Base-by-base conservation (phyloP, 257 asterid species). In the Scutellaria minor region DNA sequence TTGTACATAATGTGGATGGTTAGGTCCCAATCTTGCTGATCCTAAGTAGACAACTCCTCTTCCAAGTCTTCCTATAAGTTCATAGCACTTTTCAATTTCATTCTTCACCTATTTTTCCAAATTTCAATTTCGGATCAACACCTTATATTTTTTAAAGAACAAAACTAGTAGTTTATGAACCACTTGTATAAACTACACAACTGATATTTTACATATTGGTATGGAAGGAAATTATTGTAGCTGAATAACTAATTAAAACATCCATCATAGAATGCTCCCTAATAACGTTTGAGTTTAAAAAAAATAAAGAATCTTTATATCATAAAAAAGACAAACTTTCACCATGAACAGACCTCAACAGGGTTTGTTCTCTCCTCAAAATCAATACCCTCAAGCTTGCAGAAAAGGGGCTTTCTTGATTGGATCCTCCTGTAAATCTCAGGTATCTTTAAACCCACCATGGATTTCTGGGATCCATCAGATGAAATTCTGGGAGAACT, bases 21-120 rank as follows among this genome's bases (percentile, higher is more conserved):
- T 74, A 59, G 88, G 83, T 44, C 95, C 97, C 84, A 94, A 74
- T 81, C 97, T 85, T 42, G 99, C 81, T 41, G 99, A 94, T 71
- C 98, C 98, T 75, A 94, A 88, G 84, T 94, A 94, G 79, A 90
- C 97, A 44, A 83, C 98, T 10, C 99, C 99, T 66, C 97, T 86
- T 41, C 97, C 97, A 48, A 89, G 93, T 72, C 89, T 88, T 63
- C 46, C 71, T 75, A 94, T 90, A 35, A 91, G 96, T 57, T 88
- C 89, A 77, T 91, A 91, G 85, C 99, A 94, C 42, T 77, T 81
- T 62, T 85, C 85, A 0, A 94, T 89, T 81, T 94, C 99, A 79
- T 87, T 85, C 92, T 88, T 91, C 22, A 94, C 96, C 99, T 93
- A 77, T 62, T 53, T 64, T 67, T 58, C 41, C 50, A 20, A 59